Conservation (phyloP, 2,329 filamentous ascomycete genomes). For the Aureobasidium sp. region DNA sequence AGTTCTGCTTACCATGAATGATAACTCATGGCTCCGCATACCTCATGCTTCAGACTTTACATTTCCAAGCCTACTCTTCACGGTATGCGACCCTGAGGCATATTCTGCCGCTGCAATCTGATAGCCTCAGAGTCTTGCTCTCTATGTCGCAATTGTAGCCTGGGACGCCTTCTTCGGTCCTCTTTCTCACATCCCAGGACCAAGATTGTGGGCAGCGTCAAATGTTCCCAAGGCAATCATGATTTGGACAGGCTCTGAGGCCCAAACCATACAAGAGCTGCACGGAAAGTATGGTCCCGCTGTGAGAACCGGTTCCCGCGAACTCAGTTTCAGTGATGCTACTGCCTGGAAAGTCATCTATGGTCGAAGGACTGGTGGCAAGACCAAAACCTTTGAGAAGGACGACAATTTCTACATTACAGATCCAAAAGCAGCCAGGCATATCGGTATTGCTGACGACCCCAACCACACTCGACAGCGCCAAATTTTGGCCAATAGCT, state of each 20-base stretch:
- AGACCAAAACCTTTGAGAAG: conserved; percentile 20
- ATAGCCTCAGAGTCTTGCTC: background rate
- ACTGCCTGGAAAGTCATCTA: conserved; percentile 36
- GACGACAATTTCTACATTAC: conserved; percentile 37
- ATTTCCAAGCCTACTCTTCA: background rate
- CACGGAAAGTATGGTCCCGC: conserved; percentile 38
- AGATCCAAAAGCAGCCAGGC: conserved; percentile 22
- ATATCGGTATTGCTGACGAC: conserved; percentile 21
- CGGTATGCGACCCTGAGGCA: background rate
- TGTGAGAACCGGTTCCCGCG: conserved; percentile 40
- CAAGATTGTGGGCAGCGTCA: conserved; percentile 27
- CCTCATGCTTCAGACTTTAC: background rate
- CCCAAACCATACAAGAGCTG: conserved; percentile 19
- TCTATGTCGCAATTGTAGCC: conserved; percentile 14
- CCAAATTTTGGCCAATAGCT: conserved; percentile 31
- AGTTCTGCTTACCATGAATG: background rate
- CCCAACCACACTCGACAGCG: conserved; percentile 28
- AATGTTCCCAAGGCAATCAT: conserved; percentile 21
- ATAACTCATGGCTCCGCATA: background rate
- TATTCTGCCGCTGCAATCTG: background rate
- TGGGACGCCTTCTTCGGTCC: conserved; percentile 39
- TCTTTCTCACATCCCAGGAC: conserved; percentile 36
- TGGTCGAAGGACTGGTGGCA: conserved; percentile 6
- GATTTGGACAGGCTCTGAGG: conserved; percentile 15
- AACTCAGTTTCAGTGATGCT: conserved; percentile 36